A percentile compares a stretch with the other conserved stretches of the same genome.
phyloP scores from a whole-genome alignment of 129 eudicot species.

The Flaveria brownii region DNA sequence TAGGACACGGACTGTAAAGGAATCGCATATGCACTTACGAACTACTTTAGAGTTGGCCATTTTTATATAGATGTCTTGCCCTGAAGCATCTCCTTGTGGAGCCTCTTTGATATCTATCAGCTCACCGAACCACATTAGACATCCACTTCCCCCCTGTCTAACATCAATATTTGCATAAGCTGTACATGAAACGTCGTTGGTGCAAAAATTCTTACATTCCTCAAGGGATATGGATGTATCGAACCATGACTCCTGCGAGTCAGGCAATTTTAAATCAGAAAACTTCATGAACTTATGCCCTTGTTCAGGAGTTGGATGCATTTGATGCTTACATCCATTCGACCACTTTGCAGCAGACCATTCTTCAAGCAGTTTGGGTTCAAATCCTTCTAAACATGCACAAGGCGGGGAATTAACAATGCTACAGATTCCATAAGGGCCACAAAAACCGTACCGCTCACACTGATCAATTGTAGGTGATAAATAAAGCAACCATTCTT shows the following conservation, averaged over 20 bases:
- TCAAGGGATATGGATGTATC: slow-evolving; percentile 12
- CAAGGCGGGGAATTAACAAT: not conserved
- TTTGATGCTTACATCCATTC: slow-evolving; percentile 28
- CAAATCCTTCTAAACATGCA: slow-evolving; percentile 40
- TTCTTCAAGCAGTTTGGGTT: slow-evolving; percentile 23
- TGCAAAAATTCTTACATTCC: slow-evolving; percentile 37
- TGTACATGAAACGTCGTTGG: slow-evolving; percentile 26
- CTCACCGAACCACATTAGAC: slow-evolving; percentile 41
- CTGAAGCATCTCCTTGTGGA: slow-evolving; percentile 9
- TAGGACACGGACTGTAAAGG: not conserved
- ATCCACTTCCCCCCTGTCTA: slow-evolving; percentile 29
- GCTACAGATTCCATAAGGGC: slow-evolving; percentile 31
- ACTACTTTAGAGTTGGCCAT: slow-evolving; percentile 20
- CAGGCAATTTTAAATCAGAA: slow-evolving; percentile 38
- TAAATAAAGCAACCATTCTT: not conserved
- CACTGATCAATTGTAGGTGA: not conserved
- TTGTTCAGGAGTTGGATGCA: not conserved
- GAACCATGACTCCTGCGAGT: slow-evolving; percentile 32
- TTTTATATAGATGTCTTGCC: slow-evolving; percentile 44
- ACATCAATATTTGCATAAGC: slow-evolving; percentile 43
- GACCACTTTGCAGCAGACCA: slow-evolving; percentile 31
- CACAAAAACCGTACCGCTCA: slow-evolving; percentile 6
- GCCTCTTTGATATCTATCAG: slow-evolving; percentile 32
- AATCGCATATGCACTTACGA: slow-evolving; percentile 25
- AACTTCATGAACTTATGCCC: slow-evolving; percentile 29